A percentile compares a stretch with the other conserved stretches of the same genome.
Conservation (phyloP, 2,329 filamentous ascomycete genomes). For the Cercospora sojina region DNA sequence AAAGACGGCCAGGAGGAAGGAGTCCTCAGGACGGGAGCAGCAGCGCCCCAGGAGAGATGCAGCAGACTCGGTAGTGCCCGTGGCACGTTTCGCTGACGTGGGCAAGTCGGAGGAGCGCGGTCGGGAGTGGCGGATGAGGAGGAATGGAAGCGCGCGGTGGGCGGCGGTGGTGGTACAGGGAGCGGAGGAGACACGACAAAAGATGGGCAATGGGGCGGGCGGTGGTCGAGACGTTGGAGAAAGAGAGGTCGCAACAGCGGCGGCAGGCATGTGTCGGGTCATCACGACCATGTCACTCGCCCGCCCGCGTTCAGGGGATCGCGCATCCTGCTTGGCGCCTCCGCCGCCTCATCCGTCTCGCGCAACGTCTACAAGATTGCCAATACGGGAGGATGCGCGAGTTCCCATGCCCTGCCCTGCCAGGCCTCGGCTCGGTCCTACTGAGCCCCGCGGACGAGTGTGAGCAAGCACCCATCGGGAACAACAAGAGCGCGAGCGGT, state of each 20-base stretch:
- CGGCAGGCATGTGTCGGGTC: background rate
- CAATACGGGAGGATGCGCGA: background rate
- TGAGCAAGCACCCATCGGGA: background rate
- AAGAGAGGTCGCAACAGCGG: background rate
- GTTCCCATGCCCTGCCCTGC: background rate
- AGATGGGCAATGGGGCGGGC: background rate
- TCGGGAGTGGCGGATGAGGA: background rate
- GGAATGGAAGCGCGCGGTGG: background rate
- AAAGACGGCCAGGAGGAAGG: background rate
- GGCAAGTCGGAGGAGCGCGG: background rate
- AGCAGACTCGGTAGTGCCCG: background rate
- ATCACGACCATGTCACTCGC: background rate
- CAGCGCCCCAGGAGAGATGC: background rate
- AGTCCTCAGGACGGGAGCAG: background rate
- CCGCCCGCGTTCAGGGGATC: background rate
- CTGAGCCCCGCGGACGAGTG: background rate
- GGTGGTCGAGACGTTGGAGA: background rate
- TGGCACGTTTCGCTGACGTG: conserved; percentile 17
- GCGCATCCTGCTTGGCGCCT: background rate
- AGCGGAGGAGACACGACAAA: background rate
- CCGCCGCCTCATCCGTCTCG: background rate
- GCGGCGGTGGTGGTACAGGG: background rate
- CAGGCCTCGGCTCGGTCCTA: background rate
- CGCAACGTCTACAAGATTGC: background rate
- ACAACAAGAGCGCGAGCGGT: background rate